phyloP scores from a whole-genome alignment of 2,329 filamentous ascomycete species.

The Colletotrichum brevisporum region DNA sequence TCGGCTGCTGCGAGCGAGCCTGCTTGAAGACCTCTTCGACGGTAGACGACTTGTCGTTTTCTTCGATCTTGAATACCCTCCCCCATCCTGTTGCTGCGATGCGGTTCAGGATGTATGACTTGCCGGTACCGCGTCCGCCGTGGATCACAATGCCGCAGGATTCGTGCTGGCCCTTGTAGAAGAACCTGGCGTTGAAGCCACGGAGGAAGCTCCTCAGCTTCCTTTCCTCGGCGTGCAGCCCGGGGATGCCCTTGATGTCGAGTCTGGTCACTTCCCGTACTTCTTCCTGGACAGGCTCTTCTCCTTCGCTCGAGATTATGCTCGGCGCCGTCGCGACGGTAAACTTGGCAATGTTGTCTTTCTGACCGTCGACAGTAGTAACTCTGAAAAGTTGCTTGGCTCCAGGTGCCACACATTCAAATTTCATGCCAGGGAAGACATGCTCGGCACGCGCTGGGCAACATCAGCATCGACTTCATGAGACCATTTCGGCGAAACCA shows the following conservation, averaged over 20 bases:
- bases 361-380: conserved; percentile 67
- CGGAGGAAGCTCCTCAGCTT: conserved; percentile 77
- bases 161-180: conserved; percentile 49
- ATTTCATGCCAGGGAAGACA: conserved; percentile 77
- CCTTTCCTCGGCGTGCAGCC: conserved; percentile 74
- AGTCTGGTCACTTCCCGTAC: conserved; percentile 49
- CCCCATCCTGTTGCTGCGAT: conserved; percentile 80
- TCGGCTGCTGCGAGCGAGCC: conserved; percentile 78
- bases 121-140: conserved; percentile 88
- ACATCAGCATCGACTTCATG: conserved; percentile 15
- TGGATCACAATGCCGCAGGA: conserved; percentile 79
- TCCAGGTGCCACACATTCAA: conserved; percentile 73
- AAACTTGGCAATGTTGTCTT: conserved; percentile 61
- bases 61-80: conserved; percentile 73
- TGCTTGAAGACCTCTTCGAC: conserved; percentile 79
- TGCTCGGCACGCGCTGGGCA: conserved; percentile 73
- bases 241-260: conserved; percentile 72
- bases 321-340: conserved; percentile 49
- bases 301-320: conserved; percentile 17
- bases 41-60: conserved; percentile 68
- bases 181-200: conserved; percentile 62
- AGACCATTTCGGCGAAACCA: not conserved
- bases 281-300: conserved; percentile 32
- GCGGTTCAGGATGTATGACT: conserved; percentile 79
- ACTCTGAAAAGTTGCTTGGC: conserved; percentile 73